Percentiles rank a stretch among this genome's conserved stretches.
Conservation (phyloP, 768 basidiomycete species). For the Lactarius hatsudake region DNA sequence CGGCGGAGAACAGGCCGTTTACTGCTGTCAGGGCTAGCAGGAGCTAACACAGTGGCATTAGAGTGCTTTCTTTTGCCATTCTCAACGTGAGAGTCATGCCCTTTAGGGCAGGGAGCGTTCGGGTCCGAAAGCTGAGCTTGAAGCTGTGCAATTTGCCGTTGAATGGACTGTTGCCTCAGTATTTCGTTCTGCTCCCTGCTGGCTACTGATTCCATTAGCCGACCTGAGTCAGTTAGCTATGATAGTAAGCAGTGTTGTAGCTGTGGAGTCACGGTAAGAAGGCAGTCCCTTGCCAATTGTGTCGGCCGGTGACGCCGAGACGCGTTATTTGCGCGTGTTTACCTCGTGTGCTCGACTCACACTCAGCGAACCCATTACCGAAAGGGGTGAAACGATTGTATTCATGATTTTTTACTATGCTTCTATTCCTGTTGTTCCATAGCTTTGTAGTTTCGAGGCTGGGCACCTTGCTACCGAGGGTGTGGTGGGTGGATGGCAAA, state of each 20-base stretch:
- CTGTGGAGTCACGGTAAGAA: neutral
- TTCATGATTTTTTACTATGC: neutral
- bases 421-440: conserved; percentile 3
- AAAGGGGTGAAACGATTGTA: neutral
- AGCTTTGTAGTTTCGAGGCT: neutral
- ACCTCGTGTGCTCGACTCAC: conserved; percentile 17
- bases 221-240: neutral
- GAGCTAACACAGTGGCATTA: conserved; percentile 43
- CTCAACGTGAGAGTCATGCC: conserved; percentile 19
- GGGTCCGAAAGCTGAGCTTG: conserved; percentile 51
- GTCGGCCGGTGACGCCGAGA: neutral
- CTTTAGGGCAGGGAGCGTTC: conserved; percentile 32
- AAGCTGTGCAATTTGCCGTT: conserved; percentile 52
- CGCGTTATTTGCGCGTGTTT: conserved; percentile 31
- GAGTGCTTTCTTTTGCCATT: conserved; percentile 51
- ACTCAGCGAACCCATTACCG: conserved; percentile 21
- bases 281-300: neutral
- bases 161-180: conserved; percentile 48
- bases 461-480: neutral
- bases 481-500: neutral
- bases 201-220: conserved; percentile 54
- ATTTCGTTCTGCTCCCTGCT: conserved; percentile 40
- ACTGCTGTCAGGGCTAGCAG: conserved; percentile 71
- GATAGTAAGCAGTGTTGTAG: neutral
- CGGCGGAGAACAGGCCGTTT: conserved; percentile 29